A percentile compares a stretch with the other conserved stretches of the same genome.
Conservation (phyloP, 2,329 filamentous ascomycete genomes). For the Fusarium sp. region DNA sequence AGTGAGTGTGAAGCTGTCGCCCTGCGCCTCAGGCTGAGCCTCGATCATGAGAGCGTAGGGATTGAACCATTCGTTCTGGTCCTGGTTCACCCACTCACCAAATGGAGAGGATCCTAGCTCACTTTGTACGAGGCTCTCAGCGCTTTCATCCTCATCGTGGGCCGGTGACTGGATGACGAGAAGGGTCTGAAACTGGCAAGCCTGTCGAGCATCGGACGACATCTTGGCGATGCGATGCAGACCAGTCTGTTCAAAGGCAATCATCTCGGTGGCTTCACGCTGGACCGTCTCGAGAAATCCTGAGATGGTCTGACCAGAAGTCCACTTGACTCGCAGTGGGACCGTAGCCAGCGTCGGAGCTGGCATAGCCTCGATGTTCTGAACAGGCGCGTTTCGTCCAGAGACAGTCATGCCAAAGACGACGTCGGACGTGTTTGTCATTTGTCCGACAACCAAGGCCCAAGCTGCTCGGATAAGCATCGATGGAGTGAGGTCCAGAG, state of each 20-base stretch:
- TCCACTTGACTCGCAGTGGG: background rate
- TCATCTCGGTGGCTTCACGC: background rate
- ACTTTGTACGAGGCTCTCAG: background rate
- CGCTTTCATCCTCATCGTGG: background rate
- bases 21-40: background rate
- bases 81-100: background rate
- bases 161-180: background rate
- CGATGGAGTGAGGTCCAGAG: background rate
- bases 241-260: background rate
- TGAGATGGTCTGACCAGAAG: background rate
- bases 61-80: background rate
- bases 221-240: background rate
- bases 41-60: background rate
- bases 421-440: slow-evolving; percentile 54
- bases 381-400: slow-evolving; percentile 48
- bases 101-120: background rate
- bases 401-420: slow-evolving; percentile 58
- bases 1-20: background rate
- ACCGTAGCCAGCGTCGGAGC: slow-evolving; percentile 7
- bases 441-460: slow-evolving; percentile 59
- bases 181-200: background rate
- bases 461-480: slow-evolving; percentile 56
- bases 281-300: background rate
- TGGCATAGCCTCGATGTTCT: slow-evolving; percentile 34
- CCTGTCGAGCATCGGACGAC: background rate